Base-by-base conservation (phyloP, 257 asterid species). In the Jasminum sambac region DNA sequence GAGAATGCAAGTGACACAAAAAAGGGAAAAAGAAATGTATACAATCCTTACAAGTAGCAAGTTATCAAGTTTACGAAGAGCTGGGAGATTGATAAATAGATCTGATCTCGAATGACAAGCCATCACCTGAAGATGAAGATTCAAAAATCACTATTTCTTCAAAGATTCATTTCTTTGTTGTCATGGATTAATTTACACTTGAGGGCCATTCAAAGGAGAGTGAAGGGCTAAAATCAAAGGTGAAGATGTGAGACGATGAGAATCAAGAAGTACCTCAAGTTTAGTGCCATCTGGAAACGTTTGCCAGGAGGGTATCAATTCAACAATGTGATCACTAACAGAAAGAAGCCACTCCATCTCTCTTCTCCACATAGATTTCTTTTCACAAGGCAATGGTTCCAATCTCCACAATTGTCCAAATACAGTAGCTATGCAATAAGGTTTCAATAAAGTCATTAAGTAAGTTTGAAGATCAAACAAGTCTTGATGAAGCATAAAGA, bases 321-420 rank as follows among this genome's bases (percentile, higher is more conserved):
- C 98, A 26, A 92, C 94, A 9, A 92, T 85, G 19, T 85, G 82
- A 71, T 92, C 94, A 37, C 98, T 87, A 59, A 86, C 94, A 6
- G 85, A 77, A 6, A 92, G 89, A 61, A 92, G 86, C 86, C 90
- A 88, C 9, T 84, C 95, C 90, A 92, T 86, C 76, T 92, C 98
- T 76, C 95, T 86, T 63, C 66, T 78, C 98, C 98, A 89, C 92
- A 92, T 85, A 3, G 84, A 67, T 77, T 86, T 92, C 86, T 85
- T 92, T 70, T 86, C 90, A 25, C 58, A 6, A n/a, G 88, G 75
- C 84, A 92, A 42, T 0, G 98, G 98, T 70, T 88, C 95, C 83
- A 92, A 80, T 69, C 95, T 89, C 98, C 98, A 92, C 62, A 92
- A 52, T 77, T 92, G 92, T 67, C 98, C 98, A 81, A 92, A 92